Evolutionary conservation across 495 filamentous ascomycete genomes (phyloP), one percentile per base, ranked within the genome.

Genomic region (Neurospora tetrasperma): DNA sequence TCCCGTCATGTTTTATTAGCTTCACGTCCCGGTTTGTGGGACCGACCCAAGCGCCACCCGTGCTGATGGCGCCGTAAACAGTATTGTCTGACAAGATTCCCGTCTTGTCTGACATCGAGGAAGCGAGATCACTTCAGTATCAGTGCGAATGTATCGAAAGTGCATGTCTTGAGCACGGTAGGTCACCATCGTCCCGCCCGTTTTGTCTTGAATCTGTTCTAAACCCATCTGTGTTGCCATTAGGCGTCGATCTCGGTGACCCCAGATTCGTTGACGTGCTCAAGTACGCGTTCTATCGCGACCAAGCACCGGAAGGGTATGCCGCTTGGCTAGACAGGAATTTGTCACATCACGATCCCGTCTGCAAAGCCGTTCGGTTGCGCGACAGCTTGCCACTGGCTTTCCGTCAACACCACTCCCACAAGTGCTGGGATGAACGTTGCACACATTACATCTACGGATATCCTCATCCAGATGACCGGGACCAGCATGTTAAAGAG

Each of bases 401-500:
- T 62, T 82, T 80, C 39, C 80, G 79, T 43, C 77, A 71, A 69
- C 80, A 82, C 35, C 80, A 80, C 72, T 85, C 84, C 35, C 83
- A 84, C 78, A 85, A 85, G 75, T 86, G 85, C 76, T 83, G 80
- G 81, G 79, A 86, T 73, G 85, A 86, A 69, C 80, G 81, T 48
- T 86, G 85, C 75, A 77, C 85, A 76, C 83, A 86, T 75, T 85
- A 85, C 78, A 84, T 86, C 38, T 86, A 86, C 72, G 85, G 85
- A 43, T 86, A 85, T 70, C 77, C 79, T 40, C 81, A 82, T 59
- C 79, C 77, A 20, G 81, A 84, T 69, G 84, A 86, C 59, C 82
- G 84, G 68, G 84, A 85, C 73, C 80, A 83, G 66, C 85, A 86
- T 71, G 75, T 81, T 23, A 82, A 80, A 69, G 82, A 84, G 70